phyloP scores from a whole-genome alignment of 805 yeast species.

The Zygosaccharomyces lentus region DNA sequence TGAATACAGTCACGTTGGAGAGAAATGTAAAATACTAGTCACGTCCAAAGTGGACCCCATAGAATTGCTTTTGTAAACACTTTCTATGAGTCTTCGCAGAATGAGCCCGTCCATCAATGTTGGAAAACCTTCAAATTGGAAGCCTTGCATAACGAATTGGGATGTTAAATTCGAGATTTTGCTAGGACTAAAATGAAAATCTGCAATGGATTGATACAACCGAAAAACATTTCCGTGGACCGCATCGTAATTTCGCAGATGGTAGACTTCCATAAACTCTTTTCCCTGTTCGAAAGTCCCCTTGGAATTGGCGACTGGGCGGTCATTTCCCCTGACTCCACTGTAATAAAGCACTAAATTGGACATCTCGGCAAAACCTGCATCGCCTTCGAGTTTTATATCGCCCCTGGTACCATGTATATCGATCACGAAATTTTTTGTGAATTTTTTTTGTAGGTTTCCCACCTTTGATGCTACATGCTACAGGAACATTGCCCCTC shows the following conservation, averaged over 20 bases:
- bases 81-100: slow-evolving; percentile 25
- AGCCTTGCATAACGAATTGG: slow-evolving; percentile 27
- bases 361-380: slow-evolving; percentile 34
- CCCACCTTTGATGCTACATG: slow-evolving; percentile 33
- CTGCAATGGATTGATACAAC: slow-evolving; percentile 32
- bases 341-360: slow-evolving; percentile 31
- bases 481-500: slow-evolving; percentile 31
- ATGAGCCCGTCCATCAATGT: slow-evolving; percentile 29
- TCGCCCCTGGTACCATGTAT: slow-evolving; percentile 35
- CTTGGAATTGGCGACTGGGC: slow-evolving; percentile 9
- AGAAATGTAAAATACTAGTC: slow-evolving; percentile 1
- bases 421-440: slow-evolving; percentile 33
- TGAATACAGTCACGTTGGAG: not conserved
- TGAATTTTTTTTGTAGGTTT: slow-evolving; percentile 32
- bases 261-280: slow-evolving; percentile 33
- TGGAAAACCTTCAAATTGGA: slow-evolving; percentile 32
- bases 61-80: slow-evolving; percentile 26
- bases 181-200: slow-evolving; percentile 29
- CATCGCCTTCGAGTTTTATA: slow-evolving; percentile 33
- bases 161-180: slow-evolving; percentile 22
- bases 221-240: slow-evolving; percentile 31
- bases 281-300: slow-evolving; percentile 20
- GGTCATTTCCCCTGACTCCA: slow-evolving; percentile 25
- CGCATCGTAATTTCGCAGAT: slow-evolving; percentile 32
- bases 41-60: slow-evolving; percentile 22